Percentiles rank a stretch among this genome's conserved stretches.
These are phyloP conservation scores for Elaeis guineensis DNA, from an alignment of 176 grass and related monocot species.

Conservation along the genomic window DNA sequence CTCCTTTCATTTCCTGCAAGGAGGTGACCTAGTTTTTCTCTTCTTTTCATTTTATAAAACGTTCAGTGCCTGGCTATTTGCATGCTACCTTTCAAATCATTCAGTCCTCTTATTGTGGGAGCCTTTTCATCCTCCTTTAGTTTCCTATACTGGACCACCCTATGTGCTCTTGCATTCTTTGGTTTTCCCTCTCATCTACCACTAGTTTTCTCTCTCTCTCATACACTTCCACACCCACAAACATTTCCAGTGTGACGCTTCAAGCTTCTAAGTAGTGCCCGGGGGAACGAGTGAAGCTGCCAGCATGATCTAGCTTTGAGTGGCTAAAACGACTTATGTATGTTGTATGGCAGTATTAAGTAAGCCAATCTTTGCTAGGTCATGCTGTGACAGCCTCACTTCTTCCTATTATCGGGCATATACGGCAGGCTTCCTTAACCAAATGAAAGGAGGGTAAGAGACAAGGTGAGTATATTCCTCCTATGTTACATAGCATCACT, in stretches of 20 bases:
- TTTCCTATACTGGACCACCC: too few relatives aligned
- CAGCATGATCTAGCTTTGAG: conserved; percentile 26
- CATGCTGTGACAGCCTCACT: conserved; percentile 27
- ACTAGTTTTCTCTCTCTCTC: too few relatives aligned
- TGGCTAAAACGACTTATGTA: neutral
- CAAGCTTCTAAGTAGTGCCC: neutral
- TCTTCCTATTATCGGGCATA: conserved; percentile 6
- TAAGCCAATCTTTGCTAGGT: conserved; percentile 10
- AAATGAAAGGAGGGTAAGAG: neutral
- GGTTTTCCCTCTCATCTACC: too few relatives aligned
- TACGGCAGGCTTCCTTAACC: neutral
- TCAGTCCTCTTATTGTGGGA: neutral
- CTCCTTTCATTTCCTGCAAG: too few relatives aligned
- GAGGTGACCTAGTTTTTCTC: too few relatives aligned
- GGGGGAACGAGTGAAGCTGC: conserved; percentile 23
- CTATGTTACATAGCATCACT: too few relatives aligned
- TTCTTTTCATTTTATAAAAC: too few relatives aligned
- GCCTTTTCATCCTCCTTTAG: neutral
- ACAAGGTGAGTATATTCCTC: neutral
- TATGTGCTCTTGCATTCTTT: too few relatives aligned
- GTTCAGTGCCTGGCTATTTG: neutral
- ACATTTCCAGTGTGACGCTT: too few relatives aligned
- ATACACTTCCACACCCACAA: too few relatives aligned
- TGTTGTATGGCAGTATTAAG: neutral
- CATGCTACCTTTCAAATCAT: neutral